Evolutionary conservation across 2,329 filamentous ascomycete species (phyloP), one percentile per base, ranked within the genome.

Genomic region (Diaporthe longicolla): DNA sequence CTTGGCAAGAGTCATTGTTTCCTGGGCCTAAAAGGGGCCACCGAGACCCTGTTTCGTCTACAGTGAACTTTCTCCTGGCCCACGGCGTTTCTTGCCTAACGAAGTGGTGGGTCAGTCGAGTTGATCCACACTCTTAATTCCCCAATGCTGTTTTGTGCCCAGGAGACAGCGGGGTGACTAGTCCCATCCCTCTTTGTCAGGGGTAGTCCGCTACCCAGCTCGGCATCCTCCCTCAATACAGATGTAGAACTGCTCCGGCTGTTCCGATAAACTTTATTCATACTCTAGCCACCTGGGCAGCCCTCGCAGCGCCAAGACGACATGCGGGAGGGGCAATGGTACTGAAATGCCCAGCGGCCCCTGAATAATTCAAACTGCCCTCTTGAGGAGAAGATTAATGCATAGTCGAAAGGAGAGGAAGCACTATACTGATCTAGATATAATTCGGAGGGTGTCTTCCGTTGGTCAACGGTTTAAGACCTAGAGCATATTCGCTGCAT

Each of bases 361-460:
- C 59, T 65, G 29, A 66, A 52, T 66, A 48, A 50, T 24, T 11
- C 43, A 35, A n/a, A 29, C 35, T 50, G 40, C 26, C 35, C 61
- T n/a, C 29, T 24, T 29, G 29, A 29, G 9, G 29, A 29, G 9
- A 50, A n/a, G 13, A 37, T 37, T 24, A 21, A 35, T 50, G 61
- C 61, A 66, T 15, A 52, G 43, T 19, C 29, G 29, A 17, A 48
- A 37, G 19, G 7, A 45, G 40, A 13, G 59, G 40, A 19, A 35
- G n/a, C 13, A 17, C 61, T 66, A 50, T 7, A 19, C 43, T 13
- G 45, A 52, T 37, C 29, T 66, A 3, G 61, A 66, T 66, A 66
- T 52, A 50, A 66, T 35, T 66, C 61, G 61, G 43, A 66, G 21
- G 61, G 21, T 35, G 45, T 21, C 43, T 66, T 66, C 61, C 43